phyloP scores from a whole-genome alignment of 176 grass and related monocot genomes.

The Thinopyrum elongatum region DNA sequence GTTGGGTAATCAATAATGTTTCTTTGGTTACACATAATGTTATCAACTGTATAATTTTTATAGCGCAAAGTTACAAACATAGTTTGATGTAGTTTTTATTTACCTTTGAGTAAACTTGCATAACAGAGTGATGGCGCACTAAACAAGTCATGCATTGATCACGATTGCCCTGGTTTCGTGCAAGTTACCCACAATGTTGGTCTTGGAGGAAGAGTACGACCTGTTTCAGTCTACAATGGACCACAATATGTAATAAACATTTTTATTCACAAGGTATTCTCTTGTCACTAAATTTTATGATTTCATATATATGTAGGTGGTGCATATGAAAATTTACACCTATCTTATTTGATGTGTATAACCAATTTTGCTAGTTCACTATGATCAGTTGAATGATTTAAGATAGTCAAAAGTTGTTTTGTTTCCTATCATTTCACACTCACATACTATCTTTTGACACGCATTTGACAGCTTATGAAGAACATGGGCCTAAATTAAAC shows the following conservation, averaged over 20 bases:
- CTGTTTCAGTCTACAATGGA: constrained; percentile 18
- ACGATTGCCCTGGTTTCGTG: constrained; percentile 30
- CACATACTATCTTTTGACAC: neutral
- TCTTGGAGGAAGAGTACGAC: neutral
- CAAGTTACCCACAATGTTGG: constrained; percentile 16
- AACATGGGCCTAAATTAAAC: neutral
- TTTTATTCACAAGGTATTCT: constrained; percentile 11
- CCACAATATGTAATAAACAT: neutral
- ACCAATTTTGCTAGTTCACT: neutral
- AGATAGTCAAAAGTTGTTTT: neutral
- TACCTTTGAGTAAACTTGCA: neutral
- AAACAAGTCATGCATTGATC: neutral
- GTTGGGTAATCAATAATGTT: neutral
- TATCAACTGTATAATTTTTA: neutral
- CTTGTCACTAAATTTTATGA: neutral
- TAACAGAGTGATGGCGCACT: neutral
- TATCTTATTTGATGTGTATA: neutral
- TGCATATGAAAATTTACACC: neutral
- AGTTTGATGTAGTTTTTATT: neutral
- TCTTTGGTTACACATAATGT: neutral
- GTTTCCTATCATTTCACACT: neutral
- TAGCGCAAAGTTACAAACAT: neutral
- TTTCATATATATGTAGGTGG: neutral
- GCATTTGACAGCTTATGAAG: neutral
- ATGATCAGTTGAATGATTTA: neutral